A percentile compares a stretch with the other conserved stretches of the same genome.
Evolutionary conservation across 305 asterid species (phyloP).

Genomic region (Fraxinus albicans): DNA sequence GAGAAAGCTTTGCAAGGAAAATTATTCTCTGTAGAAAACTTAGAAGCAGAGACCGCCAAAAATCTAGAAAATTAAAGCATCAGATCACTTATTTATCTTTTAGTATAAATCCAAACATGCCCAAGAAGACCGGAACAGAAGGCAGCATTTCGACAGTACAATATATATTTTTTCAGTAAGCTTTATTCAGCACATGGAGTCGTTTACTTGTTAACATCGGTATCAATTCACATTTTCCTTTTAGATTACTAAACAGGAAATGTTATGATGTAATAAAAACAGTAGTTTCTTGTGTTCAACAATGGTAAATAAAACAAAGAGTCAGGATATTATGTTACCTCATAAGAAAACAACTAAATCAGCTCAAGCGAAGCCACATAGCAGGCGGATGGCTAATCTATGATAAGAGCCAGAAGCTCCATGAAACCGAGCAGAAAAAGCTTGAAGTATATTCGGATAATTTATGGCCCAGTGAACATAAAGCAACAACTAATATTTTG

Average conservation of each 20-base stretch:
- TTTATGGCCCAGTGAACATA: neutral
- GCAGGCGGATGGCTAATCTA: conserved; percentile 7
- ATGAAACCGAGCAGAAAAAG: neutral
- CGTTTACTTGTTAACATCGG: neutral
- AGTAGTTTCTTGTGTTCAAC: neutral
- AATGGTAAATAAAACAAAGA: neutral
- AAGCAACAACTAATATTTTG: neutral
- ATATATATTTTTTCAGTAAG: neutral
- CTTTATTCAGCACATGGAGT: neutral
- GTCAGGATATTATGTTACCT: neutral
- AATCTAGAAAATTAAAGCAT: neutral
- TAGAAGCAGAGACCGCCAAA: neutral
- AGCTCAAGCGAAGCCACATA: conserved; percentile 1
- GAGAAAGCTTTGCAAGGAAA: conserved; percentile 3
- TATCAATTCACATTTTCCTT: neutral
- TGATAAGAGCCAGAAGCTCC: conserved; percentile 4
- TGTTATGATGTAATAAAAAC: neutral
- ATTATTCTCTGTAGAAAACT: conserved; percentile 4
- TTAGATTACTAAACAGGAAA: neutral
- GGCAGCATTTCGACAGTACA: neutral
- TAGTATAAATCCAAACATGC: neutral
- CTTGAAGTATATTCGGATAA: neutral
- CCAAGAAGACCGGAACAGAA: neutral
- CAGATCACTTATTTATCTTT: neutral
- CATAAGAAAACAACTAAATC: neutral